Evolutionary conservation across 139 green algal species (phyloP), one percentile per base, ranked within the genome.

Genomic region (Asterochloris erici): DNA sequence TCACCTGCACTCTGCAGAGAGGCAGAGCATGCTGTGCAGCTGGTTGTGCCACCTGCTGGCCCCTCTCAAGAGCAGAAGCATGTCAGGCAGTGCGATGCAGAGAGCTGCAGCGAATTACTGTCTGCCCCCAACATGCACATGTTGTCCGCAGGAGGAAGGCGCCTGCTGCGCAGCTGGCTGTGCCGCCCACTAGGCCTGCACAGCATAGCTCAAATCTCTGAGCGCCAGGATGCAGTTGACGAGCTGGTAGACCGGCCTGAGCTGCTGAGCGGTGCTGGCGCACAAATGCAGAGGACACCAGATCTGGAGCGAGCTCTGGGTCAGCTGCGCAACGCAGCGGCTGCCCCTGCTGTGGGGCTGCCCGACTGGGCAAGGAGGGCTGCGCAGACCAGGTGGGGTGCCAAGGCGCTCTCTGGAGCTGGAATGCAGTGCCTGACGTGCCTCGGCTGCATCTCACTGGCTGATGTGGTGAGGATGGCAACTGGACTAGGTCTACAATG

Each of bases 281-380:
- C 38, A 29, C 21, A 68, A 0, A 70, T 87, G 54, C 62, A 82
- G 82, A 88, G 85, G 29, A 79, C 93, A 47, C 81, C 85, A 4
- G 97, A 99, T 88, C 79, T 99, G 86, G 96, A 99, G 88, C 92
- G 97, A 1, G 84, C 90, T 6, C 74, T 99, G 16, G 90, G 92
- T 21, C 86, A 94, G 26, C 86, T 98, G 74, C 84, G 87, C 27
- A 92, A 94, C 11, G 86, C 90, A 21, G 89, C 89, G 0, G 79
- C 70, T 61, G 76, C 83, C 24, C 84, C 84, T 19, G 71, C 79
- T 0, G 64, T 63, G 28, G 88, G 80, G 6, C 74, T 96, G 10
- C 86, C 88, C 0, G 83, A 95, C 74, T 96, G 98, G 27, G 86
- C 98, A 10, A 89, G 99, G 68, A 94, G 98, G 85, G 93, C 96